Evolutionary conservation across 2,329 filamentous ascomycete species (phyloP).

Genomic region (Sporothrix curviconia): DNA sequence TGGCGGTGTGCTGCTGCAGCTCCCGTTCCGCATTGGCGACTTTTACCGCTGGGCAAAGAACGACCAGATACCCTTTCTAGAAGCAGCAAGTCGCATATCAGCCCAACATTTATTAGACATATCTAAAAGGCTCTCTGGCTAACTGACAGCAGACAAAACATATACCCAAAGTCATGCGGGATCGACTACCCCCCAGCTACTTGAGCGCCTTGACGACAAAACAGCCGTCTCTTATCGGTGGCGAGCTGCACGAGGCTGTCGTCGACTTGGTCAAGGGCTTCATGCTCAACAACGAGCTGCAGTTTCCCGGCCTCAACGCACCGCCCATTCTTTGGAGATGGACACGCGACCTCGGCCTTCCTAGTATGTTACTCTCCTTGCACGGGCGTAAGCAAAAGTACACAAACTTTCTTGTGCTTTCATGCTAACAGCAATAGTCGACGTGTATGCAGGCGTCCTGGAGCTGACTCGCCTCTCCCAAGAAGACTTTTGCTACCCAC

Average conservation of each 20-base stretch:
- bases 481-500: slow-evolving; percentile 53
- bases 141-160: slow-evolving; percentile 48
- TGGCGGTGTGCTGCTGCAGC: slow-evolving; percentile 64
- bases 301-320: slow-evolving; percentile 66
- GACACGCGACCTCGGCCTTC: slow-evolving; percentile 65
- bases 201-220: slow-evolving; percentile 51
- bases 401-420: not conserved
- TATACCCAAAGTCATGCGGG: slow-evolving; percentile 58
- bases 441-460: slow-evolving; percentile 55
- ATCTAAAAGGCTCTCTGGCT: too few species aligned
- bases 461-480: slow-evolving; percentile 46
- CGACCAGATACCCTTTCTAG: slow-evolving; percentile 65
- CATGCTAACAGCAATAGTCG: slow-evolving; percentile 41
- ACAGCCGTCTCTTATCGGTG: slow-evolving; percentile 39
- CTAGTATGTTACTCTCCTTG: slow-evolving; percentile 44
- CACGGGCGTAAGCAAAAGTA: slow-evolving; percentile 22
- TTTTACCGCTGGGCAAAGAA: slow-evolving; percentile 60
- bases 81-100: slow-evolving; percentile 55
- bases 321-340: slow-evolving; percentile 63
- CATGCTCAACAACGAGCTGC: slow-evolving; percentile 59
- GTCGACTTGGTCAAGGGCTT: slow-evolving; percentile 59
- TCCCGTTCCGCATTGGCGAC: slow-evolving; percentile 71
- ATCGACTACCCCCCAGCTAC: slow-evolving; percentile 56
- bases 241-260: slow-evolving; percentile 59
- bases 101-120: not conserved